phyloP scores from a whole-genome alignment of 2,329 filamentous ascomycete species.

The Simplicillium sp. region DNA sequence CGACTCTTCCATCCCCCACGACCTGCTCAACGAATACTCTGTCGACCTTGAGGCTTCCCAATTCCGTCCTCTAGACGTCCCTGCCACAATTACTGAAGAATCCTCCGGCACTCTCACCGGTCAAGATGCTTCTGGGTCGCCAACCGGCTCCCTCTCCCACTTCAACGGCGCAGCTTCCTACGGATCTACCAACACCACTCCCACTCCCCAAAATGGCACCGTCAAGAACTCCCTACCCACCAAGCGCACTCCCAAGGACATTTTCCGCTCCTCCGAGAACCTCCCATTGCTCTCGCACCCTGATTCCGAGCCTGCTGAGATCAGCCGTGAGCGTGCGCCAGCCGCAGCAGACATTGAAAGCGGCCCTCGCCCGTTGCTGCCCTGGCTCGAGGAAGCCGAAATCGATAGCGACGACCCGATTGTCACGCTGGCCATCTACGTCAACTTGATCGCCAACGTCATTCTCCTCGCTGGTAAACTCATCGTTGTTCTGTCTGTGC shows the following conservation, averaged over 20 bases:
- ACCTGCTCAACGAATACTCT: constrained; percentile 81
- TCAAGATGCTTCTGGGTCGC: constrained; percentile 19
- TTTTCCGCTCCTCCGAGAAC: constrained; percentile 68
- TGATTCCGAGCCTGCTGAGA: constrained; percentile 28
- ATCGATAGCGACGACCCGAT: constrained; percentile 64
- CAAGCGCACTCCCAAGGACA: constrained; percentile 74
- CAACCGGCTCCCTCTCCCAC: constrained; percentile 19
- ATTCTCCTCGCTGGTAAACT: constrained; percentile 69
- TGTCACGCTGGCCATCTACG: constrained; percentile 78
- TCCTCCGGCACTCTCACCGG: not conserved
- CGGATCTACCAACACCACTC: constrained; percentile 14
- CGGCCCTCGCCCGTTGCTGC: constrained; percentile 39
- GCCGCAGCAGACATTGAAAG: constrained; percentile 19
- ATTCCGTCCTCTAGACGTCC: constrained; percentile 49
- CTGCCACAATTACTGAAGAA: constrained; percentile 70
- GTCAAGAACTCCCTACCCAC: constrained; percentile 34
- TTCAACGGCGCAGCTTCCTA: constrained; percentile 16
- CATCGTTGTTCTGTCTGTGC: constrained; percentile 66
- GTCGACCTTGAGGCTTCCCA: constrained; percentile 47
- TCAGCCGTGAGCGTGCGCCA: constrained; percentile 30
- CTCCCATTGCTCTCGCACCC: constrained; percentile 50
- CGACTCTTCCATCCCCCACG: constrained; percentile 85
- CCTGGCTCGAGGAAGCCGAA: constrained; percentile 62
- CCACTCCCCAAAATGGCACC: constrained; percentile 8
- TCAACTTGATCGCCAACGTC: constrained; percentile 73